Evolutionary conservation across 2,329 filamentous ascomycete genomes (phyloP), one percentile per base, ranked within the genome.

Genomic region (Ciborinia camelliae): DNA sequence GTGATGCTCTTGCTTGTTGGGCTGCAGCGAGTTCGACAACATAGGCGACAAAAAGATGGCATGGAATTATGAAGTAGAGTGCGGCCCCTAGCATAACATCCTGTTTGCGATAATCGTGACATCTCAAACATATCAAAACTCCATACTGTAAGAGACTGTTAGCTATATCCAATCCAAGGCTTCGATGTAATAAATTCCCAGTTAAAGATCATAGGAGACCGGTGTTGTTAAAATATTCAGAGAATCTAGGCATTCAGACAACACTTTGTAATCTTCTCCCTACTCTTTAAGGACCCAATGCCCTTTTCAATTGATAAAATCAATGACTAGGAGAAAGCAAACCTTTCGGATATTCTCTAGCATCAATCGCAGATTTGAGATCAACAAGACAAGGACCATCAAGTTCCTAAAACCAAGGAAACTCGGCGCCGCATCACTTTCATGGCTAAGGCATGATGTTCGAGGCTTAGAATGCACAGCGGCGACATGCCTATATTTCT

Each of bases 321-420:
- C 52, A 20, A 30, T 45, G n/a, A 54, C 28, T 20, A 26, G 37
- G 26, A 18, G 37, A 23, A 28, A 20, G 43, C 35, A 18, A 39
- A 63, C 62, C 62, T 64, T 64, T 61, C 55, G 62, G 39, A 64
- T 62, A 75, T 99, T 99, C 78, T 98, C 95, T 74, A 99, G 92
- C 80, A 98, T 91, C 73, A 99, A 82, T 69, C 95, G 88, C 60
- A 99, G 79, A 75, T 99, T 99, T 73, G 93, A 95, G 58, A 94
- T 92, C 73, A 98, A 87, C 67, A 97, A 79, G 45, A 97, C 91
- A 73, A 98, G 88, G 47, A 97, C 90, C 91, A 97, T 97, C 68
- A 99, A 84, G 75, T 99, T 99, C 66, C 94, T 84, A 75, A 99
- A 98, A 0, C 95, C 95, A 20, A 97, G 79, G 75, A 97, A 98